Base-by-base conservation (phyloP, 2,329 filamentous ascomycete species). In the Epichloe gansuensis region DNA sequence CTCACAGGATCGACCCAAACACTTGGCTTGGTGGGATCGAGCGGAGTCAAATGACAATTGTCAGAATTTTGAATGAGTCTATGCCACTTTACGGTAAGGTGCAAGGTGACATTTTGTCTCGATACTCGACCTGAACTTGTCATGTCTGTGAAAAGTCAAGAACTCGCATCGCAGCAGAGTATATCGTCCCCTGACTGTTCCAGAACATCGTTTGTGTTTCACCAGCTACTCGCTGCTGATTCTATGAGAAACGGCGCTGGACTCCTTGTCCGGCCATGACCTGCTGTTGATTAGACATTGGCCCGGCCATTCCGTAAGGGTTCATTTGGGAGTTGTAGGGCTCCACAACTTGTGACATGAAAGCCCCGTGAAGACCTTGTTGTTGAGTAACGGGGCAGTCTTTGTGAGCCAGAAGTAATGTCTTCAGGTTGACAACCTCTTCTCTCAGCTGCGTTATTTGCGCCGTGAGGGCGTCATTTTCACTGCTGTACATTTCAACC, bases 371-470 rank as follows among this genome's bases (percentile, higher is more conserved):
- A 2, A 93, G 73, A 25, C 69, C 69, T 67, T 96, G 91, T 46
- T 88, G 84, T 65, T 94, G 88, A 3, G 90, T 90, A 7, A 97
- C 86, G 0, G 91, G 89, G 60, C 93, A 97, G 66, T 97, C 91
- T 66, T 97, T 97, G 70, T 98, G 93, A 0, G 91, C 91, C 23
- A 97, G 76, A 3, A 98, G 75, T 0, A 97, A 75, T 0, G 91
- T 95, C 74, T 96, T 97, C 43, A 98, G 77, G 57, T 91, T 94
- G 47, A 97, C 88, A 55, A 97, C 88, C 65, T 98, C 93, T 64
- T 97, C 91, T 31, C 90, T 80, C 5, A 97, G 73, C 60, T 88
- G 82, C 1, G 85, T 85, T 54, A 97, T 90, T 57, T 93, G 91
- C 3, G 83, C 77, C 17, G 85, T 88, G 37, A 98, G 76, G 1